Conservation (phyloP, 2,329 filamentous ascomycete genomes). For the Fusarium algeriense region DNA sequence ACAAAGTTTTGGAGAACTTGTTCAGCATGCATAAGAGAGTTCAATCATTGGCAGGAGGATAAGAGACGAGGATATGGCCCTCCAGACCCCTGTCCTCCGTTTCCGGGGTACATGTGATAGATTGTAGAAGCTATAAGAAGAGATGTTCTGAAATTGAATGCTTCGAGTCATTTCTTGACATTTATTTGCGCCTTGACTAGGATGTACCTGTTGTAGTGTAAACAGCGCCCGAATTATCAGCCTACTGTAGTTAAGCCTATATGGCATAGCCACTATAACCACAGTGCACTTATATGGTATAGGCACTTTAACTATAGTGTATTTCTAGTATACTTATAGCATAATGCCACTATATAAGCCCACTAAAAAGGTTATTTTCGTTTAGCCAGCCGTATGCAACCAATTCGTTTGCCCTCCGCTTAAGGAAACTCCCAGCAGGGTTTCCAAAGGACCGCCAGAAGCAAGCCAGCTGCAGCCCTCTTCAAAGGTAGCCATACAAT, state of each 20-base stretch:
- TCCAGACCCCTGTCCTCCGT: not conserved
- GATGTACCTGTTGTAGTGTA: too few species aligned
- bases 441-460: not conserved
- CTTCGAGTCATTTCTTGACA: too few species aligned
- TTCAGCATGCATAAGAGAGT: not conserved
- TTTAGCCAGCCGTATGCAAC: too few species aligned
- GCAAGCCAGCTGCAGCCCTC: not conserved
- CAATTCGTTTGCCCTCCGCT: not conserved
- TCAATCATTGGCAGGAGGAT: not conserved
- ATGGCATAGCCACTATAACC: too few species aligned
- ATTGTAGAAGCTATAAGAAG: not conserved
- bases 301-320: too few species aligned
- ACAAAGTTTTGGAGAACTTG: not conserved
- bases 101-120: not conserved
- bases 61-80: not conserved
- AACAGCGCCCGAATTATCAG: too few species aligned
- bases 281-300: too few species aligned
- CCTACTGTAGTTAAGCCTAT: too few species aligned
- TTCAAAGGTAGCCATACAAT: not conserved
- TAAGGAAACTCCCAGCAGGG: not conserved
- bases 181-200: too few species aligned
- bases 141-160: accelerated
- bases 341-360: too few species aligned
- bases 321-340: too few species aligned
- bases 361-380: too few species aligned